phyloP scores from a whole-genome alignment of 2,329 filamentous ascomycete genomes.

The Leptodontidium sp. region DNA sequence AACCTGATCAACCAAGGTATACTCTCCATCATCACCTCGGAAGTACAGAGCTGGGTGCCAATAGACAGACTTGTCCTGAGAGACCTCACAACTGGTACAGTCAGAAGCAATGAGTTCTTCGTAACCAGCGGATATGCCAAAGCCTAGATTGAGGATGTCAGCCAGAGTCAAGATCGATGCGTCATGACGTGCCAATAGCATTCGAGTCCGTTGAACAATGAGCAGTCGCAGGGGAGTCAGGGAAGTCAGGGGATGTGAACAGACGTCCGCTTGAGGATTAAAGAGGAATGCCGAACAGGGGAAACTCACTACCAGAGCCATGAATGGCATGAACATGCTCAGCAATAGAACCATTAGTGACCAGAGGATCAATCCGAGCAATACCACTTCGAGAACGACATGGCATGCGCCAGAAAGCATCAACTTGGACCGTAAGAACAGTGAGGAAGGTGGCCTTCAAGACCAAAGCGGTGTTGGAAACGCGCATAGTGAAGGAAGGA shows the following conservation, averaged over 20 bases:
- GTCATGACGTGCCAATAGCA: slow-evolving; percentile 15
- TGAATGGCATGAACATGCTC: slow-evolving; percentile 78
- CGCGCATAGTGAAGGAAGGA: slow-evolving; percentile 18
- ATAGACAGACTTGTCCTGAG: slow-evolving; percentile 70
- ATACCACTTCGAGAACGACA: slow-evolving; percentile 76
- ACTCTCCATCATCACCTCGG: slow-evolving; percentile 49
- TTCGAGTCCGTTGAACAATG: background rate
- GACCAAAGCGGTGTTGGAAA: background rate
- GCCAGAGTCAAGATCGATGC: background rate
- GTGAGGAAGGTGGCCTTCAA: slow-evolving; percentile 22
- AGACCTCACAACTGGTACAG: slow-evolving; percentile 71
- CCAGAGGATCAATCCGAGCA: slow-evolving; percentile 79
- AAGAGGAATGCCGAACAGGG: background rate
- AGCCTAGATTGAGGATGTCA: slow-evolving; percentile 58
- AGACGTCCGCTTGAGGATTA: background rate
- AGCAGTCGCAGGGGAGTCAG: background rate
- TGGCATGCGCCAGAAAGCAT: slow-evolving; percentile 90
- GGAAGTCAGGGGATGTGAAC: background rate
- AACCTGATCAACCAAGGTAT: slow-evolving; percentile 73
- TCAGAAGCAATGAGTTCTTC: slow-evolving; percentile 65
- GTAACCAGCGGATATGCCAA: slow-evolving; percentile 65
- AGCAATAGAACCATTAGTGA: slow-evolving; percentile 66
- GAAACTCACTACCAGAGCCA: slow-evolving; percentile 74
- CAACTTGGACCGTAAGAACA: slow-evolving; percentile 43
- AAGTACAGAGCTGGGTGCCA: slow-evolving; percentile 70